Percentiles rank a stretch among this genome's conserved stretches.
Evolutionary conservation across 129 eudicot species (phyloP).

Genomic region (Centaurea solstitialis): DNA sequence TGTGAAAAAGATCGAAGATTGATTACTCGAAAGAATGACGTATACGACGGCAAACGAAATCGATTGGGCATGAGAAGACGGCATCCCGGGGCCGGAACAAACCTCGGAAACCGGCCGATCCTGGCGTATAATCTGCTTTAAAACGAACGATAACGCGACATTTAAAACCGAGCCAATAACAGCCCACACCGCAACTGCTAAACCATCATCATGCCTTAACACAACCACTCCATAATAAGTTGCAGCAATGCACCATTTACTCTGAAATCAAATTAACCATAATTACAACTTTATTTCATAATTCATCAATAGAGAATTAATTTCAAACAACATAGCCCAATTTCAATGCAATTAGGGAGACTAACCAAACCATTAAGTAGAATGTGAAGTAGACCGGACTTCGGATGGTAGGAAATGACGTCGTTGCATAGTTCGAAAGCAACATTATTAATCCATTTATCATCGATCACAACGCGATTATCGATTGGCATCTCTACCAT

Average conservation of each 20-base stretch:
- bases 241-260: constrained; percentile 63
- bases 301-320: neutral
- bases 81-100: constrained; percentile 94
- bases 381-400: constrained; percentile 36
- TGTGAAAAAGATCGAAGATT: neutral
- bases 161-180: constrained; percentile 60
- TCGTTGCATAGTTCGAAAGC: constrained; percentile 38
- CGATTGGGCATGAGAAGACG: constrained; percentile 95
- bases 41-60: constrained; percentile 50
- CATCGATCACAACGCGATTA: constrained; percentile 21
- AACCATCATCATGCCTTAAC: constrained; percentile 74
- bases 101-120: constrained; percentile 64
- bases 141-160: constrained; percentile 42
- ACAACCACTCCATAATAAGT: constrained; percentile 45
- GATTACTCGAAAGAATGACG: constrained; percentile 59
- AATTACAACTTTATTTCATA: neutral
- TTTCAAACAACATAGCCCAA: neutral
- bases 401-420: constrained; percentile 8
- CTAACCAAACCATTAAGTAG: constrained; percentile 62
- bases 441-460: neutral
- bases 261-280: constrained; percentile 45
- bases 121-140: constrained; percentile 71
- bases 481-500: constrained; percentile 10
- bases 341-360: neutral
- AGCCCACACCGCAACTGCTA: constrained; percentile 70